These are phyloP conservation scores for Kwoniella heveanensis DNA, from an alignment of 768 basidiomycete species.

Conservation along the genomic window DNA sequence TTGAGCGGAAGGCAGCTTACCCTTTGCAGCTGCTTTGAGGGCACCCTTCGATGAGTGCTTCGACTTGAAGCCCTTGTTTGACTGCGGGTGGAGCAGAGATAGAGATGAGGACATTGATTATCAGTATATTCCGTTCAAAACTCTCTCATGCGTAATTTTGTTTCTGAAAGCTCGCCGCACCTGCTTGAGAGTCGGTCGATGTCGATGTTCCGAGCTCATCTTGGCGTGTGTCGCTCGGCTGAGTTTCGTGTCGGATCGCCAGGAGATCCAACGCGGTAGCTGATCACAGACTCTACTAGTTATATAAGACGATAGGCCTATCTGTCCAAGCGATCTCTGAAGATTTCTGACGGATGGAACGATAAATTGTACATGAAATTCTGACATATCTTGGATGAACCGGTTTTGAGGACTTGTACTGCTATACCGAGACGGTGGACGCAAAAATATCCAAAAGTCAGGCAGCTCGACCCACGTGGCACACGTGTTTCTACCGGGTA, in stretches of 20 bases:
- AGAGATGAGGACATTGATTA: too few species aligned
- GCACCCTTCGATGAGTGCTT: slow-evolving; percentile 84
- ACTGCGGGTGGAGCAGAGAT: too few species aligned
- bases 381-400: too few species aligned
- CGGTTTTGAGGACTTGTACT: too few species aligned
- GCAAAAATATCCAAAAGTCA: background rate
- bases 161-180: slow-evolving; percentile 50
- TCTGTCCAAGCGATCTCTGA: too few species aligned
- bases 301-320: too few species aligned
- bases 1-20: slow-evolving; percentile 55
- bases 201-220: slow-evolving; percentile 60
- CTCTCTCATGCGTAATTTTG: background rate
- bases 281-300: too few species aligned
- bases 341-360: too few species aligned
- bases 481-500: background rate
- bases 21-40: slow-evolving; percentile 82
- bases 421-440: background rate
- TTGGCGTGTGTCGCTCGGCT: background rate
- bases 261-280: too few species aligned
- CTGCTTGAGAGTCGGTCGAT: slow-evolving; percentile 86
- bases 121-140: too few species aligned
- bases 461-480: background rate
- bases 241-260: too few species aligned
- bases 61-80: slow-evolving; percentile 91
- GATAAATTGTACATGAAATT: too few species aligned